Evolutionary conservation across 768 basidiomycete species (phyloP).

Genomic region (Lactarius akahatsu): DNA sequence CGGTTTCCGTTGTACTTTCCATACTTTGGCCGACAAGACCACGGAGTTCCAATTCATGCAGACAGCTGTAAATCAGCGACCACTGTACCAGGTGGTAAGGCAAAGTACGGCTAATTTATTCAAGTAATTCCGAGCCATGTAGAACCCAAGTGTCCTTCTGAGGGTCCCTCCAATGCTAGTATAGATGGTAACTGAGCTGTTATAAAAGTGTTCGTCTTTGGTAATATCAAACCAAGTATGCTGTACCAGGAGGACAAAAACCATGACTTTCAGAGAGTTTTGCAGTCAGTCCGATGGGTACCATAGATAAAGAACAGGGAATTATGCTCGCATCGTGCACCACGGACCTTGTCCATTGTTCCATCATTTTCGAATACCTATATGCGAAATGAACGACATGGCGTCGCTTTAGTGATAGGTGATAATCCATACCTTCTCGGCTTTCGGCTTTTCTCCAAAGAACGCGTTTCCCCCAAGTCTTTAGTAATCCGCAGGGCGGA

Average conservation of each 20-base stretch:
- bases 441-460: constrained; percentile 58
- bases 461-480: constrained; percentile 53
- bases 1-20: background rate
- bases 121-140: too few relatives aligned
- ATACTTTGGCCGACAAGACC: too few relatives aligned
- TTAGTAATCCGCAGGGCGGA: constrained; percentile 52
- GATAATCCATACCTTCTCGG: constrained; percentile 50
- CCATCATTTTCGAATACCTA: constrained; percentile 73
- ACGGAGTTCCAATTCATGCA: too few relatives aligned
- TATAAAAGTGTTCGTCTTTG: too few relatives aligned
- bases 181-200: background rate
- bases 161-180: too few relatives aligned
- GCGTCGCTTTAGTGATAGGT: background rate
- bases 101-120: too few relatives aligned
- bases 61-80: too few relatives aligned
- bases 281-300: constrained; percentile 11
- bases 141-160: too few relatives aligned
- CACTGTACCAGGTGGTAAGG: too few relatives aligned
- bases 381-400: constrained; percentile 21
- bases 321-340: constrained; percentile 54
- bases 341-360: constrained; percentile 49
- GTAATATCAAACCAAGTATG: background rate
- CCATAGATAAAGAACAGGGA: constrained; percentile 46
- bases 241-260: background rate
- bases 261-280: background rate